Evolutionary conservation across 768 basidiomycete genomes (phyloP).

Genomic region (Gymnopilus dilepis): DNA sequence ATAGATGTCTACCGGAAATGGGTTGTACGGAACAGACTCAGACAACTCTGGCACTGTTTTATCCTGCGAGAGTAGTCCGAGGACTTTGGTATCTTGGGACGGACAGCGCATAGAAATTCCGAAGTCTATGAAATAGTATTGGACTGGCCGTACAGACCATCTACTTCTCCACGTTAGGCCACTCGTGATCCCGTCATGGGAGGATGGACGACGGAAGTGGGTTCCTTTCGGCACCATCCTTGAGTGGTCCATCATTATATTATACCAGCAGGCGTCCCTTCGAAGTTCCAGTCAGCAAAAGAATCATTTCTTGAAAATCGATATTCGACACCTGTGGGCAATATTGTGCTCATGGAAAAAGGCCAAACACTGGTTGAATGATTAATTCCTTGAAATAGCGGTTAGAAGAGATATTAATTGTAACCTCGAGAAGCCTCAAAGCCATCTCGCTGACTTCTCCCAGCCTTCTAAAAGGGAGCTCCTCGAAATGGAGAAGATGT

Average conservation of each 20-base stretch:
- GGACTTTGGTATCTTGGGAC: background rate
- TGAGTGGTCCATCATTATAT: slow-evolving; percentile 25
- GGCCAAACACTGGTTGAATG: slow-evolving; percentile 10
- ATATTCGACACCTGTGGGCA: background rate
- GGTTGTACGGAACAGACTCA: background rate
- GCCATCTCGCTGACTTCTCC: slow-evolving; percentile 30
- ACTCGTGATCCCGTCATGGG: background rate
- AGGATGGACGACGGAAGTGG: slow-evolving; percentile 14
- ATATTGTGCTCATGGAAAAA: slow-evolving; percentile 11
- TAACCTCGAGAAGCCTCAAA: slow-evolving; percentile 27
- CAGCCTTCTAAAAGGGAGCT: slow-evolving; percentile 27
- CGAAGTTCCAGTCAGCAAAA: background rate
- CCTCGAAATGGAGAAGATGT: slow-evolving; percentile 15
- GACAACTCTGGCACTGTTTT: slow-evolving; percentile 10
- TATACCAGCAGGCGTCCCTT: slow-evolving; percentile 29
- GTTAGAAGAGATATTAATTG: background rate
- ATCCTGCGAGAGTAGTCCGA: background rate
- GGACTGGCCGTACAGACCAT: slow-evolving; percentile 1
- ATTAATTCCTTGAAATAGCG: no score
- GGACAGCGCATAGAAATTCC: background rate
- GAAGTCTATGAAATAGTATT: slow-evolving; percentile 12
- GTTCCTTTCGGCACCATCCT: slow-evolving; percentile 21
- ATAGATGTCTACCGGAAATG: slow-evolving; percentile 10
- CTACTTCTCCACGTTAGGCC: slow-evolving; percentile 3
- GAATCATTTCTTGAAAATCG: background rate